Evolutionary conservation across 1,284 basidiomycete species (phyloP), one percentile per base, ranked within the genome.

Genomic region (Ganoderma meredithae): DNA sequence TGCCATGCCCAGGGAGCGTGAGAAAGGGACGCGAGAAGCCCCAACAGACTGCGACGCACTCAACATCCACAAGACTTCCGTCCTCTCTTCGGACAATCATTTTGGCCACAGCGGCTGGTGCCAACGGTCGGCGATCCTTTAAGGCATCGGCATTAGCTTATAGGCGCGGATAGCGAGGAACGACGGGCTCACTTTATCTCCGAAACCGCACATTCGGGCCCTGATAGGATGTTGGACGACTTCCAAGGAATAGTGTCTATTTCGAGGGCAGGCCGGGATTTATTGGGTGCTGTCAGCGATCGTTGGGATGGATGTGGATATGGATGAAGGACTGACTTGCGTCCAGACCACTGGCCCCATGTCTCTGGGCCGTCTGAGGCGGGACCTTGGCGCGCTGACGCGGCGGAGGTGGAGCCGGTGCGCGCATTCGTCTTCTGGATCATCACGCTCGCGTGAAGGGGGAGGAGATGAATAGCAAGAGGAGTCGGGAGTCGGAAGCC

Each of bases 161-260:
- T 55, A 55, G 52, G 62, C 47, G 62, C 39, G 64, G 53, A 64
- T 39, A 56, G 25, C 47, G 66, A 64, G 62, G 65, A 47, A 58
- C 49, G 64, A 59, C 19, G 41, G 25, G 79, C 83, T 66, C 71
- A 95, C 95, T 85, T 96, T 97, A 83, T 97, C 95, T 63, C 95
- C 95, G 80, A 97, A 96, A 4, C 95, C 95, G 80, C 95, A 97
- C 89, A 96, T 96, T 73, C 95, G 88, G 44, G 95, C 95, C 56
- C 95, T 87, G 60, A 95, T 81, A 43, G 95, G 95, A 74, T 97
- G 89, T 77, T 97, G 95, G 5, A 94, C 87, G 72, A 96, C 88
- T 73, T 94, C 90, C 49, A 97, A 85, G 13, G 90, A 88, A 79
- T 95, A 96, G 75, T 91, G 84, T 76, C 95, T 95, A 77, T 13